Percentiles rank a stretch among this genome's conserved stretches.
Conservation (phyloP, 2,329 filamentous ascomycete species). For the Exophiala sideris region DNA sequence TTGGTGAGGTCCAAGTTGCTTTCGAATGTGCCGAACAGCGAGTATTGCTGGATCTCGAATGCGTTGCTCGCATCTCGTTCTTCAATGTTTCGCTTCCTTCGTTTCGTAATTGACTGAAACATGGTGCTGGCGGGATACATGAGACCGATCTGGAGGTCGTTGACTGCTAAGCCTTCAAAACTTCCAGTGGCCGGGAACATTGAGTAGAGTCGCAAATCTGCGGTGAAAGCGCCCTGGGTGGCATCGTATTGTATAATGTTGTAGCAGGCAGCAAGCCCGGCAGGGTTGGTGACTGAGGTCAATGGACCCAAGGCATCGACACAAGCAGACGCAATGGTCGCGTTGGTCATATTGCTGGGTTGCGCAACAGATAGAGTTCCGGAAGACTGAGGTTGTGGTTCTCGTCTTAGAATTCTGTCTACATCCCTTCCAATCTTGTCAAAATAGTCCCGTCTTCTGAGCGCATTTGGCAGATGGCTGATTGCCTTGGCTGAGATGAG, state of each 20-base stretch:
- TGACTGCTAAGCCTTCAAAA: slow-evolving; percentile 42
- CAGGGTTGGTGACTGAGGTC: slow-evolving; percentile 61
- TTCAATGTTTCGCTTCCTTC: slow-evolving; percentile 17
- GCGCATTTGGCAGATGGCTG: slow-evolving; percentile 14
- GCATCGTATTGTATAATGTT: slow-evolving; percentile 71
- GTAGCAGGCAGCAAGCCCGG: slow-evolving; percentile 77
- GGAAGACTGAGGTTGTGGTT: slow-evolving; percentile 7
- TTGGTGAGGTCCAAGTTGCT: slow-evolving; percentile 29
- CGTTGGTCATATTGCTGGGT: slow-evolving; percentile 23
- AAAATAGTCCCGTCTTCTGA: slow-evolving; percentile 14
- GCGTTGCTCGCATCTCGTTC: slow-evolving; percentile 14
- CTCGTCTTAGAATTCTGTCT: slow-evolving; percentile 13
- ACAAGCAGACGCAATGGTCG: slow-evolving; percentile 57
- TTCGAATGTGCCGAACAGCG: slow-evolving; percentile 34
- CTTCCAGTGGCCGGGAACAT: slow-evolving; percentile 55
- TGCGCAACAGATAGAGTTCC: slow-evolving; percentile 2
- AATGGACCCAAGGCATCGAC: slow-evolving; percentile 54
- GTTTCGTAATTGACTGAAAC: slow-evolving; percentile 25
- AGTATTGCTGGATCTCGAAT: slow-evolving; percentile 34
- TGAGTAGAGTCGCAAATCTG: slow-evolving; percentile 72
- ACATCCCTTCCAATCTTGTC: slow-evolving; percentile 13
- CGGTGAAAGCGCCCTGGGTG: slow-evolving; percentile 66
- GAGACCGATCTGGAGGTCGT: slow-evolving; percentile 32
- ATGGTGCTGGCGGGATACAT: slow-evolving; percentile 27
- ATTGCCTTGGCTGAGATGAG: slow-evolving; percentile 18